These are phyloP conservation scores for Chalciporus piperatus DNA, from an alignment of 768 basidiomycete species.

Conservation along the genomic window DNA sequence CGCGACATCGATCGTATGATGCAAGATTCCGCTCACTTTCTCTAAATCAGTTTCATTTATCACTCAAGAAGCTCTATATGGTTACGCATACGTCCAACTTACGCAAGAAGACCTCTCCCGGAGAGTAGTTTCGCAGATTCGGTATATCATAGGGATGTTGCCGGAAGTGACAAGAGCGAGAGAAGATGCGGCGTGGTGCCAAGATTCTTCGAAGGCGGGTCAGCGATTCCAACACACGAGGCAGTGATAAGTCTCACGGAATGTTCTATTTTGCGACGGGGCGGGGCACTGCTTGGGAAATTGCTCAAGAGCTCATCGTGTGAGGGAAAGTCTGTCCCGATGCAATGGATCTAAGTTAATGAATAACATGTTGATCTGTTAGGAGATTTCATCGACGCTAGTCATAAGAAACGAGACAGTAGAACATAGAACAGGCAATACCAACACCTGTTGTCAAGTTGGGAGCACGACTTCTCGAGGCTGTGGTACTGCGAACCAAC, in stretches of 20 bases:
- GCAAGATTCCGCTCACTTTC: slow-evolving; percentile 8
- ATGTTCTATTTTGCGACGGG: neutral
- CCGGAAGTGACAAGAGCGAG: neutral
- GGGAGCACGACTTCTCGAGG: too few species aligned
- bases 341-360: neutral
- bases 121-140: slow-evolving; percentile 13
- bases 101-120: slow-evolving; percentile 9
- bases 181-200: neutral
- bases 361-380: neutral
- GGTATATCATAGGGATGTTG: neutral
- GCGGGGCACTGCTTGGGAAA: neutral
- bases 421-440: too few species aligned
- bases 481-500: too few species aligned
- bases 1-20: slow-evolving; percentile 17
- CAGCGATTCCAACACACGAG: slow-evolving; percentile 1
- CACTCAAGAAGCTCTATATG: slow-evolving; percentile 18
- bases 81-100: slow-evolving; percentile 24
- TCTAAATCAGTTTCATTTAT: slow-evolving; percentile 27
- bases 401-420: neutral
- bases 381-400: neutral
- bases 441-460: too few species aligned
- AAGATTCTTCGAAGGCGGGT: neutral
- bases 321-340: neutral
- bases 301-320: neutral
- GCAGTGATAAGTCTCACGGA: slow-evolving; percentile 3